phyloP scores from a whole-genome alignment of 2,329 filamentous ascomycete species.

The Knufia fluminis region DNA sequence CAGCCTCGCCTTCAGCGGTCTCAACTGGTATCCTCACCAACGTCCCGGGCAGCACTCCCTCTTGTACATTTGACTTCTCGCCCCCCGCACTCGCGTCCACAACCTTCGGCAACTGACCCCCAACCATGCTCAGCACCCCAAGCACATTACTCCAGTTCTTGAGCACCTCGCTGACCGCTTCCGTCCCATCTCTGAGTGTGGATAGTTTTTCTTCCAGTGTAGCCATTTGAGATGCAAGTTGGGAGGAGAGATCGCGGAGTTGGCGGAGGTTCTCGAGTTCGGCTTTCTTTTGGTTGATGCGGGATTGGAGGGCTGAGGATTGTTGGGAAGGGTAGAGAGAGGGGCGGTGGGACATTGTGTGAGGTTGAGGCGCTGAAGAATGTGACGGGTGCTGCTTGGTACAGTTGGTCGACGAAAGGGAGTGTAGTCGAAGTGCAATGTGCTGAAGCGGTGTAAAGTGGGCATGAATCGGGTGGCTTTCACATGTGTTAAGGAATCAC shows the following conservation, averaged over 20 bases:
- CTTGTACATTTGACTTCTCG: background rate
- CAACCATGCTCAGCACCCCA: constrained; percentile 53
- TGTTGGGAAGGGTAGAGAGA: constrained; percentile 14
- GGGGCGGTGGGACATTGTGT: constrained; percentile 28
- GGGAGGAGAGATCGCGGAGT: constrained; percentile 51
- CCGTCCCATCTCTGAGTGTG: constrained; percentile 53
- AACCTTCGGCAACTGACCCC: background rate
- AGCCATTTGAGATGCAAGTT: constrained; percentile 56
- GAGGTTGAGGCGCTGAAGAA: too few relatives aligned
- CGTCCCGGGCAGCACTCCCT: constrained; percentile 16
- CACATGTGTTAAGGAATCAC: too few relatives aligned
- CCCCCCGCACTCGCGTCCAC: background rate
- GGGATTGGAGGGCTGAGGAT: constrained; percentile 47
- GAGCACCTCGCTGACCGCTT: constrained; percentile 58
- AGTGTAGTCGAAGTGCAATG: too few relatives aligned
- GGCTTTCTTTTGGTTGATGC: constrained; percentile 54
- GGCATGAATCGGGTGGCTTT: too few relatives aligned
- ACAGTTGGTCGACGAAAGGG: too few relatives aligned
- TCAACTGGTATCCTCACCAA: constrained; percentile 22
- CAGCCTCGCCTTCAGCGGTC: background rate
- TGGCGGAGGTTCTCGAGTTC: constrained; percentile 55
- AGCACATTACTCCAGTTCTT: constrained; percentile 59
- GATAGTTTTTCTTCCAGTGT: constrained; percentile 51
- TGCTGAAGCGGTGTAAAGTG: too few relatives aligned
- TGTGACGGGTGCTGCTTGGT: too few relatives aligned